Base-by-base conservation (phyloP, 2,329 filamentous ascomycete species). In the Mycosphaerella sp. region DNA sequence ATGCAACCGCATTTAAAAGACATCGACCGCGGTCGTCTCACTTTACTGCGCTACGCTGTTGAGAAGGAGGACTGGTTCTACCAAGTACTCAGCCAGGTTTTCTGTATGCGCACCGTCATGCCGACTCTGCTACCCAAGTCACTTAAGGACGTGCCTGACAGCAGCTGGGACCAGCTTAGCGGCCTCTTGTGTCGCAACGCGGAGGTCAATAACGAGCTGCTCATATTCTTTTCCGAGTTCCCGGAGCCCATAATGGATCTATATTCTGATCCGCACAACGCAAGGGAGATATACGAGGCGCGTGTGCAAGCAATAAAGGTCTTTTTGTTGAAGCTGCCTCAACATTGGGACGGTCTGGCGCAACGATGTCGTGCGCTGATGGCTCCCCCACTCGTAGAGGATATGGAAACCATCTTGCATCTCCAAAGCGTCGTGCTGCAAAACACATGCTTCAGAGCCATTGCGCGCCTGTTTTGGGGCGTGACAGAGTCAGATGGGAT, bases 71-170 rank as follows among this genome's bases (percentile, higher is more conserved):
- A 90, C 64, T 55, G 71, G 41, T 80, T 86, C 62, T 89, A 84
- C 62, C 59, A 89, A 44, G 72, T 76, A 5, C 64, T 86, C 10
- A 84, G 87, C 62, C 84, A 87, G 62, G 53, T 85, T 1, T 83
- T 80, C 64, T 86, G 82, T 62, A 62, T 77, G 16, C 80, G 78
- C 75, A 75, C 74, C 3, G 50, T 68, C 2, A 64, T 71, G 14
- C 68, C 65, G 0, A 46, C 57, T 1, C 54, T 62, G 2, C 62
- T 78, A 4, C 67, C 74, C 13, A 59, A 44, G 10, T 54, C 73
- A 2, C 61, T 75, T 10, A 66, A 68, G 1, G 63, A 71, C 41
- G 58, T 71, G 3, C 52, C 54, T n/a, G 43, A 56, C 4, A 54
- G 68, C 9, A 52, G 52, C 6, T 37, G 55, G 45, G 69, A 69